phyloP scores from a whole-genome alignment of 2,329 filamentous ascomycete species.

The Pseudogymnoascus sp. region DNA sequence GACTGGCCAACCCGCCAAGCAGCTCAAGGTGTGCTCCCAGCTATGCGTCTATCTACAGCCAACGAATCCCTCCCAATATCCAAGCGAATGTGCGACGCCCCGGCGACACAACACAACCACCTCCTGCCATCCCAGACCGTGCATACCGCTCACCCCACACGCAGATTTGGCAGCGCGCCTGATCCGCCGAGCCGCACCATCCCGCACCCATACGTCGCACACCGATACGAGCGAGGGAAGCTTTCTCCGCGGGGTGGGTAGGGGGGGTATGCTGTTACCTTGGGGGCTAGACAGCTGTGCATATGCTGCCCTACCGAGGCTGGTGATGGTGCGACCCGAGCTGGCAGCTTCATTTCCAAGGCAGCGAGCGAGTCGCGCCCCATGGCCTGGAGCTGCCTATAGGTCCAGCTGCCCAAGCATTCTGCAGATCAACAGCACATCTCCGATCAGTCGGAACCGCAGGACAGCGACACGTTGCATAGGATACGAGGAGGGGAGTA shows the following conservation, averaged over 20 bases:
- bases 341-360: not conserved
- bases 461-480: not conserved
- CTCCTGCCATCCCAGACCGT: not conserved
- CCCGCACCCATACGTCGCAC: not conserved
- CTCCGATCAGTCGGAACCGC: not conserved
- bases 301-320: not conserved
- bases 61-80: not conserved
- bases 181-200: not conserved
- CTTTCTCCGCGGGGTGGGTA: not conserved
- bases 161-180: not conserved
- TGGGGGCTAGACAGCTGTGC: not conserved
- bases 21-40: not conserved
- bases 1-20: not conserved
- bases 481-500: not conserved
- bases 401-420: not conserved
- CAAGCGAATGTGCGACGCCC: not conserved
- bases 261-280: not conserved
- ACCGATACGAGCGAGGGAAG: not conserved
- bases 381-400: not conserved
- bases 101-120: not conserved
- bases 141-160: not conserved
- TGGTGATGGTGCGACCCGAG: not conserved
- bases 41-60: not conserved
- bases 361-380: not conserved
- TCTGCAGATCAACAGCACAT: not conserved